phyloP scores from a whole-genome alignment of 805 yeast species.

The Isabelozyma heimii region DNA sequence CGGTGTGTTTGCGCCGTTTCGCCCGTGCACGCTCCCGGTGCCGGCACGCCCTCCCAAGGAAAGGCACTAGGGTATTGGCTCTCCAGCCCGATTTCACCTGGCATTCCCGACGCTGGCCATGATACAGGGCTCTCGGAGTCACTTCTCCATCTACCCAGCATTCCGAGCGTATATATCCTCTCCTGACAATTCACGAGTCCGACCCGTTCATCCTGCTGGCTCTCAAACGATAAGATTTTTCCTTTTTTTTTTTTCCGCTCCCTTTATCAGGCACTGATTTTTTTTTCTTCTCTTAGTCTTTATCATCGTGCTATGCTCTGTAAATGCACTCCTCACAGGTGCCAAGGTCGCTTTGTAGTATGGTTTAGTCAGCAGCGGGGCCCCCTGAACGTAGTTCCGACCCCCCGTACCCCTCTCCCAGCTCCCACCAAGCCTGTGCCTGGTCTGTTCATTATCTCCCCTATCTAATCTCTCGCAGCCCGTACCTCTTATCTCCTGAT shows the following conservation, averaged over 20 bases:
- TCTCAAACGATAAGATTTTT: no score
- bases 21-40: not conserved
- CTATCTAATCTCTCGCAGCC: not conserved
- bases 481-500: not conserved
- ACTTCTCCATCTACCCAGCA: not conserved
- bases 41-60: not conserved
- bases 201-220: no score
- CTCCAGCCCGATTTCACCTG: not conserved
- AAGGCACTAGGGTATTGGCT: not conserved
- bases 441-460: no score
- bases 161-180: not conserved
- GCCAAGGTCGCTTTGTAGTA: no score
- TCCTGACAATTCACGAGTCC: not conserved
- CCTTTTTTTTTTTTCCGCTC: not conserved
- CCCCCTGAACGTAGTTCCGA: no score
- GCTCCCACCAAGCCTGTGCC: no score
- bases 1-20: not conserved
- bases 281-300: not conserved
- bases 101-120: no score
- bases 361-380: no score
- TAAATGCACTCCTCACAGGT: no score
- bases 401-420: no score
- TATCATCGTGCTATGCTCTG: not conserved
- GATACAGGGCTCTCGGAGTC: no score
- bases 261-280: not conserved